Percentiles rank a stretch among this genome's conserved stretches.
Evolutionary conservation across 768 basidiomycete species (phyloP).

Genomic region (Mycena epipterygia): DNA sequence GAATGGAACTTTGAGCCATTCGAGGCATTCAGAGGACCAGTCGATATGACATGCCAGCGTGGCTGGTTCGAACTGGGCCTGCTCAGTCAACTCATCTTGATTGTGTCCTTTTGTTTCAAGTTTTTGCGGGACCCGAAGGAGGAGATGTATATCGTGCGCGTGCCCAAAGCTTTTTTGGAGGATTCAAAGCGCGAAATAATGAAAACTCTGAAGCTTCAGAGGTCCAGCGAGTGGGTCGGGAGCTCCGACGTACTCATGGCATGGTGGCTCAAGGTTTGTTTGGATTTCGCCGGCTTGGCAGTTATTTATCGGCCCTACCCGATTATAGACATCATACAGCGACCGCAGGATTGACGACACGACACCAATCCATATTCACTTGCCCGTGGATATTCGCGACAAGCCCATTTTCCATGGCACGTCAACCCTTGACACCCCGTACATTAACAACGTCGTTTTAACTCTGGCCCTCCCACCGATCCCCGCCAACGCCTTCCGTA

Average conservation of each 20-base stretch:
- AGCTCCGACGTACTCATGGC: constrained; percentile 23
- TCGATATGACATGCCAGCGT: background rate
- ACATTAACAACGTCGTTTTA: constrained; percentile 23
- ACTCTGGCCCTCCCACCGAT: constrained; percentile 1
- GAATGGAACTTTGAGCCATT: constrained; percentile 8
- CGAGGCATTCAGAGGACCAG: background rate
- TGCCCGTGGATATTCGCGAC: constrained; percentile 5
- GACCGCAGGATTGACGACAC: background rate
- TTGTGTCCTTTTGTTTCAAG: background rate
- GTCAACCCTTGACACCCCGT: background rate
- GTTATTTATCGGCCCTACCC: background rate
- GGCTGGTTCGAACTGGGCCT: background rate
- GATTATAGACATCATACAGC: constrained; percentile 1
- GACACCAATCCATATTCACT: constrained; percentile 1
- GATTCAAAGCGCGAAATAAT: constrained; percentile 8
- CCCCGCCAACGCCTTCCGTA: background rate
- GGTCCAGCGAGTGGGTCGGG: constrained; percentile 19
- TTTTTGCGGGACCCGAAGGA: background rate
- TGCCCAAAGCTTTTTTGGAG: constrained; percentile 21
- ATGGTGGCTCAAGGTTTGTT: constrained; percentile 24
- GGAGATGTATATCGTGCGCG: background rate
- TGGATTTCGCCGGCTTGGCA: background rate
- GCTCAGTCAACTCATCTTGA: background rate
- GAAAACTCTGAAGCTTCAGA: constrained; percentile 5
- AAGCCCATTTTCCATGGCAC: constrained; percentile 6